Evolutionary conservation across 202 grass and related monocot species (phyloP), one percentile per base, ranked within the genome.

Genomic region (Cymbopogon flexuosus): DNA sequence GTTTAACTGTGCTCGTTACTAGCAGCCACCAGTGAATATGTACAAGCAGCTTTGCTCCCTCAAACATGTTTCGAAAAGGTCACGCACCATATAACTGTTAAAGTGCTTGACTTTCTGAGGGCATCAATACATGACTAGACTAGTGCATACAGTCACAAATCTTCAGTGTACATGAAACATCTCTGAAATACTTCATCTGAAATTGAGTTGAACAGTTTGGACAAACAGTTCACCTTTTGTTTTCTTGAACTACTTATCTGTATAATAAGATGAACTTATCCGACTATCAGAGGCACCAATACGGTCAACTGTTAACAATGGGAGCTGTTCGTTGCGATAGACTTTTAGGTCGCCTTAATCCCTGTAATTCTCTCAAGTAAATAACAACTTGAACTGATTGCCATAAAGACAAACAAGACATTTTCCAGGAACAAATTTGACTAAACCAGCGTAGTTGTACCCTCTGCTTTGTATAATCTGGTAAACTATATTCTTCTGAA

Each of bases 31-130:
- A 68, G n/a, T 46, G 19, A 57, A 57, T 85, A 51, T 72, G 64
- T 12, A 6, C 59, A 46, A 31, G 42, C 66, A 68, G 74, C 75
- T 60, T 78, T 69, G 57, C 63, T 67, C 11, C 58, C 35, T 72
- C 43, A 80, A 73, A 71, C 46, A 70, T 70, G 76, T 80, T 68
- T 39, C 37, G 5, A 70, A 45, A 56, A 84, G 35, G 9, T 47
- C 70, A 57, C 1, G 7, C 40, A 75, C 19, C 40, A 49, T 49
- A 49, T 49, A 71, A 70, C 85, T 57, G 10, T 16, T 12, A 9
- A 21, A 62, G 21, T 68, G 16, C 51, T 79, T 52, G 12, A 52
- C 79, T 62, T 69, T 79, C 30, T 39, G 61, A 80, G 67, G 46
- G 36, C 24, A 60, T 59, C 47, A 73, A 21, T 27, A 85, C 72